These are phyloP conservation scores for Phanerochaete sordida DNA, from an alignment of 768 basidiomycete species.

Conservation along the genomic window DNA sequence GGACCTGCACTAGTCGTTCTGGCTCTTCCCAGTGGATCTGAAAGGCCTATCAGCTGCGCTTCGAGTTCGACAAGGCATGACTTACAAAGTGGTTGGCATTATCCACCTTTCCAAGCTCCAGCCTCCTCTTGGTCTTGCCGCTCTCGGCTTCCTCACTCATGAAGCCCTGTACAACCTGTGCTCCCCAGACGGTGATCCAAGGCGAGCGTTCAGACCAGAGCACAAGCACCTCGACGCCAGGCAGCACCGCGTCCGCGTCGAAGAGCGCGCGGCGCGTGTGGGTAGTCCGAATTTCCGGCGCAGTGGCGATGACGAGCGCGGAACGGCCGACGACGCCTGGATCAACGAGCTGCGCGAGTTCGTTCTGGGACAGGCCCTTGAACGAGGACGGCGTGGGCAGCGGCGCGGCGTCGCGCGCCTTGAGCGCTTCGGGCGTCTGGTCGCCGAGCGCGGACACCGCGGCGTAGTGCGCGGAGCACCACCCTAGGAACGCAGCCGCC, in stretches of 20 bases:
- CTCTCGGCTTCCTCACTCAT: neutral
- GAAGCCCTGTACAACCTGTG: neutral
- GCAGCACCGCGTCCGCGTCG: neutral
- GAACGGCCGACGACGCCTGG: neutral
- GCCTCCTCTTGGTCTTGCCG: neutral
- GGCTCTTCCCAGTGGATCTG: constrained; percentile 7
- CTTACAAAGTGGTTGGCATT: constrained; percentile 10
- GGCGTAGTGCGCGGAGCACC: neutral
- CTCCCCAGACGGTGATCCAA: neutral
- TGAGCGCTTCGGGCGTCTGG: neutral
- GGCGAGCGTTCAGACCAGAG: neutral
- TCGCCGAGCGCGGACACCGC: neutral
- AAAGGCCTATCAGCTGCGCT: neutral
- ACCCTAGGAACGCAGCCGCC: neutral
- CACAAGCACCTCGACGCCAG: neutral
- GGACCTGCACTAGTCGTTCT: neutral
- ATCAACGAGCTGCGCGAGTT: neutral
- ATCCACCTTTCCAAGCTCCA: neutral
- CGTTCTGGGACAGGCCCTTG: neutral
- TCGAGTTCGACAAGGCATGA: neutral
- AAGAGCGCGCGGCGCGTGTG: neutral
- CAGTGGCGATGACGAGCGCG: neutral
- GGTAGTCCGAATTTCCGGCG: no score
- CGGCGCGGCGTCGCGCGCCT: neutral
- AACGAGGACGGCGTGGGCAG: neutral